Evolutionary conservation across 2,329 filamentous ascomycete species (phyloP).

Genomic region (Arthrobotrys conoides): DNA sequence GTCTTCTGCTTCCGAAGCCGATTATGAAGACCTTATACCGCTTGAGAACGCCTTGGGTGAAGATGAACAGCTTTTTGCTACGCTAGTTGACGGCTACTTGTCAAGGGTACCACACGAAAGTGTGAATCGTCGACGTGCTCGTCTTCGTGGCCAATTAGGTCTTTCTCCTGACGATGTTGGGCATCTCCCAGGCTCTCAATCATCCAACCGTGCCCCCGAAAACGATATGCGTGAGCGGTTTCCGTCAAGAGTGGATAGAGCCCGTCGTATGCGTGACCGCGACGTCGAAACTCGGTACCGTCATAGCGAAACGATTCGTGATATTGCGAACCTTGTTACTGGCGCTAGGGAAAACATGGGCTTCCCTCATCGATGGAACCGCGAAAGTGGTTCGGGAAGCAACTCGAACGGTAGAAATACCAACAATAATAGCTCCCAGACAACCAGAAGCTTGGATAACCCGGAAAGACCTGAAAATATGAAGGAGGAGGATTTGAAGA

Average conservation of each 20-base stretch:
- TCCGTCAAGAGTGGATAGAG: not conserved
- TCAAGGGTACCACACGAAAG: conserved; percentile 25
- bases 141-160: conserved; percentile 36
- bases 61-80: conserved; percentile 41
- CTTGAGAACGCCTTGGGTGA: conserved; percentile 30
- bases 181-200: not conserved
- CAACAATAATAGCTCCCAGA: conserved; percentile 20
- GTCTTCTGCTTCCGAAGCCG: conserved; percentile 51
- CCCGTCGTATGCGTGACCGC: conserved; percentile 43
- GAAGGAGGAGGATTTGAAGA: conserved; percentile 61
- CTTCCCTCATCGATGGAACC: conserved; percentile 42
- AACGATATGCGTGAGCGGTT: conserved; percentile 28
- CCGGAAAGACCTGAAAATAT: conserved; percentile 59
- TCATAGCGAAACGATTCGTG: conserved; percentile 49
- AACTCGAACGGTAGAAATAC: conserved; percentile 9
- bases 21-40: conserved; percentile 55
- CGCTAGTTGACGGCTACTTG: conserved; percentile 39
- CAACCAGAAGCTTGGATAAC: conserved; percentile 44
- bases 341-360: conserved; percentile 44
- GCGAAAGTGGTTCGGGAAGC: conserved; percentile 15
- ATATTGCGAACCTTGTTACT: conserved; percentile 47
- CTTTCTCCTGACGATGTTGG: conserved; percentile 22
- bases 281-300: conserved; percentile 36
- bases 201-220: conserved; percentile 8
- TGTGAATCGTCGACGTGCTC: conserved; percentile 31